These are phyloP conservation scores for Pseudomicrostroma phylloplanum DNA, from an alignment of 1,284 basidiomycete genomes.

Conservation along the genomic window DNA sequence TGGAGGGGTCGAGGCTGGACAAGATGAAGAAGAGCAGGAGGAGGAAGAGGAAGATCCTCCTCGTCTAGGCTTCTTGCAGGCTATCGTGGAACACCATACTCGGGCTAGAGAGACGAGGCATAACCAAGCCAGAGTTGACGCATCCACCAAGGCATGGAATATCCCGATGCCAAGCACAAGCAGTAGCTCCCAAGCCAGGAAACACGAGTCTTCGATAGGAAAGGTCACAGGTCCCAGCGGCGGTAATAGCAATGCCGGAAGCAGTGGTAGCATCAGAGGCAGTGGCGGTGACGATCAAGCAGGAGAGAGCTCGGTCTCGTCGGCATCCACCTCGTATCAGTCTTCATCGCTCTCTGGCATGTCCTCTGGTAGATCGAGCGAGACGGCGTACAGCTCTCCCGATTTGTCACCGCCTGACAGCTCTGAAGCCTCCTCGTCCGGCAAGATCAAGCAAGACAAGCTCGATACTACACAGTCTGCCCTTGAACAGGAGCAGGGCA, in stretches of 20 bases:
- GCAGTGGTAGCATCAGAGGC: slow-evolving; percentile 3
- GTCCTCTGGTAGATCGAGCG: background rate
- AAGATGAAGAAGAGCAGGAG: background rate
- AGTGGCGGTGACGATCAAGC: background rate
- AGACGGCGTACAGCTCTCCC: background rate
- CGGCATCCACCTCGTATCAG: background rate
- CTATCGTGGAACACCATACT: slow-evolving; percentile 8
- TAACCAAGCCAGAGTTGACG: background rate
- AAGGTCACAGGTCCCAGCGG: background rate
- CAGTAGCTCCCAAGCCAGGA: background rate
- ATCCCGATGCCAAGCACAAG: background rate
- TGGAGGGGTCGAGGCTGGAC: background rate
- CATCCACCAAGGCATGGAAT: background rate
- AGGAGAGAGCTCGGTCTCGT: background rate
- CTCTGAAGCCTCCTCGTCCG: background rate
- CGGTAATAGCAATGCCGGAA: background rate
- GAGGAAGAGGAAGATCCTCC: slow-evolving; percentile 6
- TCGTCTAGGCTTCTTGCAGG: slow-evolving; percentile 8
- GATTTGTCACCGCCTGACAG: background rate
- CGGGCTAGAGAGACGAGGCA: background rate
- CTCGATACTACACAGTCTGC: too few relatives aligned
- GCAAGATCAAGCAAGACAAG: too few relatives aligned
- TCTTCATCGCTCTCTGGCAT: too few relatives aligned
- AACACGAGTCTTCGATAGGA: background rate
- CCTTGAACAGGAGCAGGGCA: background rate